Evolutionary conservation across 1,284 basidiomycete genomes (phyloP), one percentile per base, ranked within the genome.

Genomic region (Cutaneotrichosporon sp.): DNA sequence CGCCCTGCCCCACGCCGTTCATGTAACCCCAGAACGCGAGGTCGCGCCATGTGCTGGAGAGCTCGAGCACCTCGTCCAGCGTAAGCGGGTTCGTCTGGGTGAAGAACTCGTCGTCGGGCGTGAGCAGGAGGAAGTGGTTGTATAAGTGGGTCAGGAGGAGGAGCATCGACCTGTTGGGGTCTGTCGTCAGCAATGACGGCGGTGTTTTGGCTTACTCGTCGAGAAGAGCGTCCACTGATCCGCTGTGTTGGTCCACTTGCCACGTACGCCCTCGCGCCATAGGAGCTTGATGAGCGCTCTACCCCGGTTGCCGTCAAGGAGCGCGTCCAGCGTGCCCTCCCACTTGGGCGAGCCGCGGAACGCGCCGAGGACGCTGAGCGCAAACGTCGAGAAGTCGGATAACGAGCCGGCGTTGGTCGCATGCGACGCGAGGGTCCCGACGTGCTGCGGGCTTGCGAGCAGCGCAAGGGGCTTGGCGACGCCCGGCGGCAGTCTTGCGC

Each of bases 21-120:
- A 74, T 72, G 56, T 78, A 79, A 1, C 73, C 75, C 72, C 72
- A 78, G 68, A 74, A 79, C 0, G 76, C 75, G 45, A 79, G 65
- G 65, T 80, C 73, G 27, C 77, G 64, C 79, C 78, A 80, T 22
- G 79, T 73, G 1, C 67, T 65, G 2, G 72, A 72, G 7, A 80
- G 60, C n/a, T 82, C 59, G 16, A 73, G 58, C 4, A 97, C 83
- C 72, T 99, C 95, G 70, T 97, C 93, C 9, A 95, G 77, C 0
- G 84, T 84, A 3, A 99, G 83, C 1, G 92, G 89, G 69, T 94
- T 94, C 16, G 70, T 64, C 1, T 66, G 20, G 9, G 57, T 59
- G 74, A 95, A 95, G 80, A 99, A 98, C 77, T 99, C 95, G 76
- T 98, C 95, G 69, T 99, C 97, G 2, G 92, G 92, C 82, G 99